Base-by-base conservation (phyloP, 192 early-diverging fungal species). In the Mortierella hygrophila region DNA sequence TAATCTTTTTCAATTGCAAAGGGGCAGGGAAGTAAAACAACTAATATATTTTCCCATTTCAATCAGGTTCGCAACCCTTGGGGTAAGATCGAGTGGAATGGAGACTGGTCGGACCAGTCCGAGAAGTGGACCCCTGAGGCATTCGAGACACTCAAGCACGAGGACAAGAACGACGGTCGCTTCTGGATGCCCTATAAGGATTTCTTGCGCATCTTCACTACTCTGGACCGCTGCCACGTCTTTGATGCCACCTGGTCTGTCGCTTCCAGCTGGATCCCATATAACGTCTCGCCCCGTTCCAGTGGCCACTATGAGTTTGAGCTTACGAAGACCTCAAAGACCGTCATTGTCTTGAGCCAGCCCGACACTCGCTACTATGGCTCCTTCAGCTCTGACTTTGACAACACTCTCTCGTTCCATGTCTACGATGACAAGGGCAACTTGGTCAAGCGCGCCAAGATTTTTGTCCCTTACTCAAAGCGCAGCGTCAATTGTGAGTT, bases 71-170 rank as follows among this genome's bases (percentile, higher is more conserved):
- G 91, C 44, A 93, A 93, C n/a, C 92, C 92, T 63, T 88, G 85
- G 88, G 92, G 92, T 3, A 72, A 89, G 32, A 68, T 82, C 18
- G 92, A 92, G 65, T 93, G 92, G 91, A 89, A 82, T 21, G 92
- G 92, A 11, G 78, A 79, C 35, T 89, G 83, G 88, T 86, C 83
- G 26, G 83, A 89, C 79, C 74, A 77, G 16, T 82, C 83, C 18
- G 82, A 89, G 42, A 82, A 82, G 44, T 89, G 83, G 88, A 83
- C 80, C 0, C 80, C 88, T 6, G 83, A 89, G 68, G 77, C 77
- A 18, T 83, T 89, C 26, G 68, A 76, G 74, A 18, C 68, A 13
- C 75, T 89, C 11, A 74, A 85, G 46, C 70, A 80, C 23, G 65
- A 75, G 60, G 80, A 86, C 38, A 82, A 85, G 72, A 44, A 86